These are phyloP conservation scores for Betula pendula DNA, from an alignment of 306 rosid genomes.

Conservation along the genomic window DNA sequence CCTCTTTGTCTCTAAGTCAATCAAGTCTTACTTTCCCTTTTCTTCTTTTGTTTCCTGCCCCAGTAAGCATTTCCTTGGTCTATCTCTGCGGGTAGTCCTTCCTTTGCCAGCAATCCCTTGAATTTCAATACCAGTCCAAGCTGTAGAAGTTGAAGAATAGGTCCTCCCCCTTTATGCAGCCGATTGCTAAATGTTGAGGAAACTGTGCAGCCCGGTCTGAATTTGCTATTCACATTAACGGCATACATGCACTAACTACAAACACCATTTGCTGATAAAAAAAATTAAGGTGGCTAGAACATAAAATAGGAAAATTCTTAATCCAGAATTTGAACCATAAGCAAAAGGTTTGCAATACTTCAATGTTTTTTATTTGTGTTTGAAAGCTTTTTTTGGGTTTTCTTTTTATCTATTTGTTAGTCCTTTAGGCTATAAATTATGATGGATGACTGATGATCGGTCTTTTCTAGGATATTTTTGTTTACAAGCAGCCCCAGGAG, in stretches of 20 bases:
- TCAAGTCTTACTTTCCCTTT: no score
- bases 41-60: no score
- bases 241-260: constrained; percentile 2
- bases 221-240: constrained; percentile 16
- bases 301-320: not conserved
- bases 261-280: constrained; percentile 6
- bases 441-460: constrained; percentile 23
- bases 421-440: constrained; percentile 2
- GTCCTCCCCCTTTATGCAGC: not conserved
- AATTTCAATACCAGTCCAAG: no score
- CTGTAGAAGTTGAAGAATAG: no score
- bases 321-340: not conserved
- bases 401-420: constrained; percentile 10
- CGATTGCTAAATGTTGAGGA: not conserved
- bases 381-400: constrained; percentile 8
- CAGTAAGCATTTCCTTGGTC: no score
- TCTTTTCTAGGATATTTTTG: constrained; percentile 60
- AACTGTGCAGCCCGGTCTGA: not conserved
- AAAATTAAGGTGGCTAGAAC: not conserved
- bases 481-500: constrained; percentile 45
- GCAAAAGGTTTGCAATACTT: not conserved
- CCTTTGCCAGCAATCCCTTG: no score
- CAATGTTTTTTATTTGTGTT: constrained; percentile 9
- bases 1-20: no score
- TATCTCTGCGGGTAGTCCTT: no score